phyloP scores from a whole-genome alignment of 1,139 yeast species.

The Trichomonascaceae sp. region DNA sequence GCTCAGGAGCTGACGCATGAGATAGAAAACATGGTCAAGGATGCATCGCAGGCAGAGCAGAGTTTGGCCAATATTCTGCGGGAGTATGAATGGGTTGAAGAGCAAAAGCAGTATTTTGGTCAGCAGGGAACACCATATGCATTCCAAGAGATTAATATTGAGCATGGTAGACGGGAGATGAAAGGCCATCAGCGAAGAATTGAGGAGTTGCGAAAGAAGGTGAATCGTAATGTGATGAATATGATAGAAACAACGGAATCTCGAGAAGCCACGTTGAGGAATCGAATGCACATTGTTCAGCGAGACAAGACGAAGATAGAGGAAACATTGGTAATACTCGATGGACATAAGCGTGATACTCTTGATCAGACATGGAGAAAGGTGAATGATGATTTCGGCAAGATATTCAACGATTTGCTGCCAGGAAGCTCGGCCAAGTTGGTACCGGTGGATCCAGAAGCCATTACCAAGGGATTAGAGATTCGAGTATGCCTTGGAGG shows the following conservation, averaged over 20 bases:
- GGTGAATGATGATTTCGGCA: constrained; percentile 79
- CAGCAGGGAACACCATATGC: constrained; percentile 33
- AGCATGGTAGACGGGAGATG: constrained; percentile 55
- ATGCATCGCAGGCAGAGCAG: constrained; percentile 35
- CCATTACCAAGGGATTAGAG: constrained; percentile 86
- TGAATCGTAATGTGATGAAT: constrained; percentile 83
- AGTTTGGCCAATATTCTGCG: constrained; percentile 46
- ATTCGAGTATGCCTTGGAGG: constrained; percentile 86
- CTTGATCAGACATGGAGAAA: constrained; percentile 77
- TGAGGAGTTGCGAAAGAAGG: constrained; percentile 71
- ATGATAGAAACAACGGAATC: constrained; percentile 93
- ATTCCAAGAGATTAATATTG: constrained; percentile 51
- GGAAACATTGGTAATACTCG: constrained; percentile 78
- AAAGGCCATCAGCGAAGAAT: constrained; percentile 54
- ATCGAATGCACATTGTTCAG: constrained; percentile 82
- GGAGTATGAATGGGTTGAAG: constrained; percentile 70
- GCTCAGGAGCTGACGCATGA: constrained; percentile 60
- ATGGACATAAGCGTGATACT: constrained; percentile 81
- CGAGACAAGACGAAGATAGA: constrained; percentile 87
- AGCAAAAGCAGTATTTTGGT: constrained; percentile 46
- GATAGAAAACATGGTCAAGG: constrained; percentile 49
- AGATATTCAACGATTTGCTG: constrained; percentile 77
- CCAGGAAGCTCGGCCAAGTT: constrained; percentile 90
- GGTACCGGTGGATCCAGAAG: constrained; percentile 71
- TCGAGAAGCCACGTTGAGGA: constrained; percentile 70